Percentiles rank a stretch among this genome's conserved stretches.
Evolutionary conservation across 2,329 filamentous ascomycete genomes (phyloP).

Genomic region (Ophiocordyceps polyrhachis-furcata): DNA sequence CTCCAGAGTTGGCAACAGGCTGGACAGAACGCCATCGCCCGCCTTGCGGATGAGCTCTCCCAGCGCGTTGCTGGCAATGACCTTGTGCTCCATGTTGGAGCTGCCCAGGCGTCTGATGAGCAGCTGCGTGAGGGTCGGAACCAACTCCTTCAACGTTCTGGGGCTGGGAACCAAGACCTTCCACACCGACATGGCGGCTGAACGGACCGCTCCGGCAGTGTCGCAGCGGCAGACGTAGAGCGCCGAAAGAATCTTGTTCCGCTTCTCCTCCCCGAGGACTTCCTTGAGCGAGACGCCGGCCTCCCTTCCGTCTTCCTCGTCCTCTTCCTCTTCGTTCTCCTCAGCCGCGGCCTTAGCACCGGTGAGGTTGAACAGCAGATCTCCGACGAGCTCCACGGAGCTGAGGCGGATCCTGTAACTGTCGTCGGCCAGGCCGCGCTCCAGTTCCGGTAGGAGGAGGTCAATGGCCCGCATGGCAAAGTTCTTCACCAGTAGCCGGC

Average conservation of each 20-base stretch:
- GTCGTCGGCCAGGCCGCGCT: constrained; percentile 91
- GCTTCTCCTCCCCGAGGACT: constrained; percentile 84
- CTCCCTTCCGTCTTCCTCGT: constrained; percentile 59
- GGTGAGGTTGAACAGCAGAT: constrained; percentile 92
- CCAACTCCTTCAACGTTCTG: constrained; percentile 81
- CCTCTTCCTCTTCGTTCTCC: constrained; percentile 61
- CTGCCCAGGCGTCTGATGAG: constrained; percentile 88
- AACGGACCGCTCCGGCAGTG: constrained; percentile 78
- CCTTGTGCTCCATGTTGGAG: constrained; percentile 95
- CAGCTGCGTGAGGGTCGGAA: constrained; percentile 85
- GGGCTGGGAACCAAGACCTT: constrained; percentile 90
- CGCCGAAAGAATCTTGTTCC: constrained; percentile 92
- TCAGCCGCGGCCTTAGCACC: constrained; percentile 70
- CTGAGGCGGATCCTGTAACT: constrained; percentile 95
- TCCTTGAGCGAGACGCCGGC: constrained; percentile 87
- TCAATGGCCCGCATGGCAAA: constrained; percentile 92
- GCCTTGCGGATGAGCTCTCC: constrained; percentile 95
- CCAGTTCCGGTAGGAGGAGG: constrained; percentile 79
- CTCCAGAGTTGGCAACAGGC: constrained; percentile 75
- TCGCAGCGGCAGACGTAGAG: constrained; percentile 96
- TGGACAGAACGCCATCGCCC: constrained; percentile 80
- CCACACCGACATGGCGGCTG: constrained; percentile 84
- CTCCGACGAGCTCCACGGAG: constrained; percentile 92
- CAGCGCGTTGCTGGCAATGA: constrained; percentile 92
- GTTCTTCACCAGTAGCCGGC: constrained; percentile 91